Evolutionary conservation across 441 rosid species (phyloP).

Genomic region (Eugenia klotzschiana): DNA sequence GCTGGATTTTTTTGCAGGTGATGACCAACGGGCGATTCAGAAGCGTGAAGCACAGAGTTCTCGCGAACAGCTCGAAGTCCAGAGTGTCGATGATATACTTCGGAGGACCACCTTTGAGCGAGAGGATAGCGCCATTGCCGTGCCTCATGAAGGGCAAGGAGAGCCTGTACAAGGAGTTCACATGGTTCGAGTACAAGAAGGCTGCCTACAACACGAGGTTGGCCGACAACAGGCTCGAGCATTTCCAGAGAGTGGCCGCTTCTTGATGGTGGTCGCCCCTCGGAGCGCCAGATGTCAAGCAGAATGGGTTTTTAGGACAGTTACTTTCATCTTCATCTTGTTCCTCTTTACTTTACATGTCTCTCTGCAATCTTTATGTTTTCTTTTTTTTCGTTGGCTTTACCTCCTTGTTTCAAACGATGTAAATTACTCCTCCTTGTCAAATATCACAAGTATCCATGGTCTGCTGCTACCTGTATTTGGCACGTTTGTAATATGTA

Average conservation of each 20-base stretch:
- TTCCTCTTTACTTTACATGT: neutral
- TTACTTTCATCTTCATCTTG: neutral
- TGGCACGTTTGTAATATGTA: neutral
- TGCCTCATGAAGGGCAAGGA: conserved; percentile 9
- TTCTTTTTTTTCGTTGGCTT: neutral
- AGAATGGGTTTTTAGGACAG: neutral
- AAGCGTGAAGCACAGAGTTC: conserved; percentile 13
- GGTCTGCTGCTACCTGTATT: neutral
- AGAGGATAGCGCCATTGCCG: conserved; percentile 12
- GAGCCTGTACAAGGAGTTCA: conserved; percentile 43
- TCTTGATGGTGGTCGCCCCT: conserved; percentile 8
- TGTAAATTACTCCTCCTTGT: neutral
- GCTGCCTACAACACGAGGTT: conserved; percentile 40
- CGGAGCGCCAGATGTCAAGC: neutral
- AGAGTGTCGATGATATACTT: conserved; percentile 34
- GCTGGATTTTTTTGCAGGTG: conserved; percentile 16
- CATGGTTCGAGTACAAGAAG: conserved; percentile 53
- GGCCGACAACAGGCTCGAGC: conserved; percentile 39
- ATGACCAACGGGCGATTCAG: conserved; percentile 43
- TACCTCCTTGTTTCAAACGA: neutral
- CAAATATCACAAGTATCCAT: neutral
- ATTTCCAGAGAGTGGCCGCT: conserved; percentile 39
- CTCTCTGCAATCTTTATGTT: neutral
- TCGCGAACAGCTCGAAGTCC: conserved; percentile 26
- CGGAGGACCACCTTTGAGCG: conserved; percentile 16